These are phyloP conservation scores for Fusarium mundagurra DNA, from an alignment of 2,329 filamentous ascomycete species.

Conservation along the genomic window DNA sequence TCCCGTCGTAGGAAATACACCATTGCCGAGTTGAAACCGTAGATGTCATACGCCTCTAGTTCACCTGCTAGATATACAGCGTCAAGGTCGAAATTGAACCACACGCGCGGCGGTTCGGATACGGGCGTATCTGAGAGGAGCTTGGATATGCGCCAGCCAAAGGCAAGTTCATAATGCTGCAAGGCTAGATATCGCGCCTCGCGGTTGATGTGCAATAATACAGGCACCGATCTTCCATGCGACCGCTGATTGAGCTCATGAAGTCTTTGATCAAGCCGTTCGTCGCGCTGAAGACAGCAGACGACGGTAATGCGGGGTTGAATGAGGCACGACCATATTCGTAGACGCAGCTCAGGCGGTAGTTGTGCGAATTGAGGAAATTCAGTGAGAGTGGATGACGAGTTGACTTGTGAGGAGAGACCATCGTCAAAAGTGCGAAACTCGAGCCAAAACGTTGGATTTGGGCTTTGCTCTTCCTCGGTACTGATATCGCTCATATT, in stretches of 20 bases:
- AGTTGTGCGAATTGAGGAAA: conserved; percentile 53
- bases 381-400: conserved; percentile 29
- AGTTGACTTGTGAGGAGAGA: conserved; percentile 31
- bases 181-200: conserved; percentile 56
- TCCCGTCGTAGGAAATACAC: conserved; percentile 57
- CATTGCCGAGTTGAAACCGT: conserved; percentile 60
- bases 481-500: conserved; percentile 36
- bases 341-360: conserved; percentile 59
- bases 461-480: conserved; percentile 39
- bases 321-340: conserved; percentile 58
- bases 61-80: conserved; percentile 59
- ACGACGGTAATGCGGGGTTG: conserved; percentile 57
- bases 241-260: conserved; percentile 42
- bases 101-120: conserved; percentile 52
- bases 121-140: conserved; percentile 49
- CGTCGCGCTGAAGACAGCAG: conserved; percentile 52
- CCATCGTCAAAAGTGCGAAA: conserved; percentile 58
- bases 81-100: conserved; percentile 60
- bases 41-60: conserved; percentile 57
- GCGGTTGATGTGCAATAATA: conserved; percentile 56
- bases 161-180: conserved; percentile 57
- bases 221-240: conserved; percentile 47
- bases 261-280: conserved; percentile 42
- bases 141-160: conserved; percentile 58
- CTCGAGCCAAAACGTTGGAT: conserved; percentile 55